phyloP scores from a whole-genome alignment of 495 filamentous ascomycete species.

The Lasiosphaeris hirsuta region DNA sequence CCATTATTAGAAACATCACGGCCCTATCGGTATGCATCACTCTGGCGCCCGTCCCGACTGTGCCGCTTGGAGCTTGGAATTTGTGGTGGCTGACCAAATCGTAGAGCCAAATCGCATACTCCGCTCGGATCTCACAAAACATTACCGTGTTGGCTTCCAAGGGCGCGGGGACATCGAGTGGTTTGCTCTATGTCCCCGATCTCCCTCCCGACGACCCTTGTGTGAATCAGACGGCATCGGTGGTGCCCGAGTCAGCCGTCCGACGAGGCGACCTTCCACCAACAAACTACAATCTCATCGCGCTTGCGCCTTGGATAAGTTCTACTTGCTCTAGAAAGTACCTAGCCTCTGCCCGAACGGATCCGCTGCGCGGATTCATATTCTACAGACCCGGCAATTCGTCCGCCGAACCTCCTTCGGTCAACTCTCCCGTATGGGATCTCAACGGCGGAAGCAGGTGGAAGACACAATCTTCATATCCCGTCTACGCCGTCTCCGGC shows the following conservation, averaged over 20 bases:
- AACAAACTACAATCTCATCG: conserved; percentile 62
- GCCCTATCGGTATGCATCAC: conserved; percentile 40
- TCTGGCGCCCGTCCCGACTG: not conserved
- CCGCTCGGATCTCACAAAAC: conserved; percentile 54
- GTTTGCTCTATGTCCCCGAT: conserved; percentile 79
- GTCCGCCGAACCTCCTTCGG: conserved; percentile 56
- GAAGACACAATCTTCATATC: conserved; percentile 62
- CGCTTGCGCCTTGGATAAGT: conserved; percentile 84
- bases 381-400: conserved; percentile 67
- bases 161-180: conserved; percentile 48
- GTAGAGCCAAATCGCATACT: conserved; percentile 64
- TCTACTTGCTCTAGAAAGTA: conserved; percentile 65
- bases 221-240: conserved; percentile 49
- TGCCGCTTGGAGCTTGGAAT: too few species aligned
- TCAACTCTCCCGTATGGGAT: conserved; percentile 59
- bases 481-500: conserved; percentile 81
- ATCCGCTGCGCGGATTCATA: conserved; percentile 62
- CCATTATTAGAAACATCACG: conserved; percentile 48
- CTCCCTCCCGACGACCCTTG: conserved; percentile 57
- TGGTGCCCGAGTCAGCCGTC: conserved; percentile 72
- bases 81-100: not conserved
- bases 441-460: conserved; percentile 61
- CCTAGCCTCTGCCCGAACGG: conserved; percentile 56
- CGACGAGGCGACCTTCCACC: conserved; percentile 65
- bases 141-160: conserved; percentile 70